Conservation (phyloP, 192 early-diverging fungal genomes). For the Entomortierella beljakovae region DNA sequence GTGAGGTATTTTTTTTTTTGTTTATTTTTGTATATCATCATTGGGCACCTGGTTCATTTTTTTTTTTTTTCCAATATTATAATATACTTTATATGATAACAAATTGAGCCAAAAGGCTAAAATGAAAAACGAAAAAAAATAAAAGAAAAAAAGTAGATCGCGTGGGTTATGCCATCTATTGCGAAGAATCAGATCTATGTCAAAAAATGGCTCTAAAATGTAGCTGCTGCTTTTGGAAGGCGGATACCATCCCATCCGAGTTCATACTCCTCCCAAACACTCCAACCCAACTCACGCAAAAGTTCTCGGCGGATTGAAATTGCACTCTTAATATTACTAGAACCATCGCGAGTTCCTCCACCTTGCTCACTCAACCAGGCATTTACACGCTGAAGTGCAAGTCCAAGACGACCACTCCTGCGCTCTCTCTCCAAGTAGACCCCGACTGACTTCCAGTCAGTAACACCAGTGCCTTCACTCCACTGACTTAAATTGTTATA, state of each 20-base stretch:
- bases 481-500: constrained; percentile 71
- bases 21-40: background rate
- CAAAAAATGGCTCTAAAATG: constrained; percentile 18
- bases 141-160: background rate
- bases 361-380: constrained; percentile 74
- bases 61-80: too few species aligned
- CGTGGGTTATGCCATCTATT: too few species aligned
- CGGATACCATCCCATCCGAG: constrained; percentile 66
- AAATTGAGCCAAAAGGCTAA: too few species aligned
- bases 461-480: constrained; percentile 65
- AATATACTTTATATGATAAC: too few species aligned
- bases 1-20: background rate
- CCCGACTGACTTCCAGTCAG: constrained; percentile 65
- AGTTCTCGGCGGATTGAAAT: constrained; percentile 65
- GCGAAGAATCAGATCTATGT: too few species aligned
- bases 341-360: constrained; percentile 58
- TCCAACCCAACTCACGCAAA: constrained; percentile 74
- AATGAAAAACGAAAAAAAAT: constrained; percentile 8
- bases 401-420: constrained; percentile 66
- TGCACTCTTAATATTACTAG: constrained; percentile 67
- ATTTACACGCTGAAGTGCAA: constrained; percentile 79
- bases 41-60: too few species aligned
- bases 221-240: constrained; percentile 43
- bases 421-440: constrained; percentile 69
- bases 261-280: constrained; percentile 76